Conservation (phyloP, 2,329 filamentous ascomycete species). For the Penicillium sp. region DNA sequence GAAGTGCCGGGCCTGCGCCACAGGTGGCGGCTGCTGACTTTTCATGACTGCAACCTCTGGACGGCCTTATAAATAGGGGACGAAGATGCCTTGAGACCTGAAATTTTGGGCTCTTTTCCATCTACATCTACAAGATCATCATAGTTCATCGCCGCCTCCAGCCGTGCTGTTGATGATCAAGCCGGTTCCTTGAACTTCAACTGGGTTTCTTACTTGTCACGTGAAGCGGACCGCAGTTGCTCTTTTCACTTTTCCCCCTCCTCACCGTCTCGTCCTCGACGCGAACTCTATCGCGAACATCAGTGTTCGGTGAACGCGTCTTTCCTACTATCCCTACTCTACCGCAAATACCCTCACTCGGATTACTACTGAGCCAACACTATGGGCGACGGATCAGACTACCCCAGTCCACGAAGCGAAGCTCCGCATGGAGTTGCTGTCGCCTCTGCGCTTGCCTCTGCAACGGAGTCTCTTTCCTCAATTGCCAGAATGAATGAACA, state of each 20-base stretch:
- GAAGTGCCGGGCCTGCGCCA: conserved; percentile 12
- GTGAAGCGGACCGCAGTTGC: background rate
- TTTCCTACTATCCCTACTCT: conserved; percentile 16
- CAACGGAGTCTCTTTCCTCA: conserved; percentile 29
- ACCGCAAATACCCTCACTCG: conserved; percentile 18
- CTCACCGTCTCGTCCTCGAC: background rate
- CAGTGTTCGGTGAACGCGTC: conserved; percentile 16
- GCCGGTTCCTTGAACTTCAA: background rate
- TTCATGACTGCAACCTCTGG: background rate
- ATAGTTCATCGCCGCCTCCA: background rate
- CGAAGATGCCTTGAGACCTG: conserved; percentile 4
- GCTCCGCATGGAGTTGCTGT: conserved; percentile 30
- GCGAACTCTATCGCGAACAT: conserved; percentile 3
- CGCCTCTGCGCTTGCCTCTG: conserved; percentile 30
- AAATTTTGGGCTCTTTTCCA: conserved; percentile 2
- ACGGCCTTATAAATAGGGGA: conserved; percentile 4
- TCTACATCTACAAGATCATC: background rate
- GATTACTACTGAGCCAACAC: conserved; percentile 29
- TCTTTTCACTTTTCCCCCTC: background rate
- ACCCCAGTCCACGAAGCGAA: conserved; percentile 41
- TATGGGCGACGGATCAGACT: conserved; percentile 39
- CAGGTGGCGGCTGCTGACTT: conserved; percentile 10
- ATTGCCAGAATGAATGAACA: conserved; percentile 34
- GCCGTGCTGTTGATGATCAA: background rate
- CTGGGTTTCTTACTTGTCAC: background rate